Conservation (phyloP, 1,139 yeast genomes). For the Blastobotrys proliferans region DNA sequence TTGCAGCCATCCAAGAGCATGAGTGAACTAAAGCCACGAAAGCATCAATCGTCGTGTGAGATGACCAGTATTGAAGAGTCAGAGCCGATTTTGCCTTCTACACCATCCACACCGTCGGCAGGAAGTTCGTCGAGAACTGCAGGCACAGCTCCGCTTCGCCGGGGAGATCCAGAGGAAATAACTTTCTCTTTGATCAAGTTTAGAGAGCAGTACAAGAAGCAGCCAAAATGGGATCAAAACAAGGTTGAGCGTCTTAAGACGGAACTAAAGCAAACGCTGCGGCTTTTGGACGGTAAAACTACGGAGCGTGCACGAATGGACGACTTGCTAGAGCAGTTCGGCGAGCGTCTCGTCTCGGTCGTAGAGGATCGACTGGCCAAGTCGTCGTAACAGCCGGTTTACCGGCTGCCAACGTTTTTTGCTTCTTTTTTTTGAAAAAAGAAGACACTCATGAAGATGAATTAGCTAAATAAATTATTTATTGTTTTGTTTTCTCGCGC, state of each 20-base stretch:
- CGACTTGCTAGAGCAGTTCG: conserved; percentile 24
- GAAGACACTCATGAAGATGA: not conserved
- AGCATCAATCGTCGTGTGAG: not conserved
- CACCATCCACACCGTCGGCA: not conserved
- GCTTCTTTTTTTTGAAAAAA: not conserved
- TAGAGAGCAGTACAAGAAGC: conserved; percentile 17
- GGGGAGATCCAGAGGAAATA: conserved; percentile 18
- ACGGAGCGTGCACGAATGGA: conserved; percentile 13
- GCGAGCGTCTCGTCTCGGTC: conserved; percentile 22
- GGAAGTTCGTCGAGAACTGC: not conserved
- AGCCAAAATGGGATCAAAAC: conserved; percentile 11
- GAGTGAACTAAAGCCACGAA: conserved; percentile 14
- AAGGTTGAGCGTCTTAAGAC: conserved; percentile 20
- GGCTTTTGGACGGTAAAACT: not conserved
- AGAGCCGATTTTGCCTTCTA: not conserved
- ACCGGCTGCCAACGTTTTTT: too few relatives aligned
- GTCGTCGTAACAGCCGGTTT: too few relatives aligned
- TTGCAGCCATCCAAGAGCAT: conserved; percentile 16
- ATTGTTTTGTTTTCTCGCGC: not conserved
- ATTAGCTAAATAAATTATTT: too few relatives aligned
- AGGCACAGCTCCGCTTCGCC: not conserved
- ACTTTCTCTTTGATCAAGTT: conserved; percentile 19
- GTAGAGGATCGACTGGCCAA: conserved; percentile 16
- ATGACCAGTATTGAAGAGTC: conserved; percentile 4
- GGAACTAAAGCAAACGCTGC: conserved; percentile 22